These are phyloP conservation scores for Elsinoe necatrix DNA, from an alignment of 2,329 filamentous ascomycete species.

Conservation along the genomic window DNA sequence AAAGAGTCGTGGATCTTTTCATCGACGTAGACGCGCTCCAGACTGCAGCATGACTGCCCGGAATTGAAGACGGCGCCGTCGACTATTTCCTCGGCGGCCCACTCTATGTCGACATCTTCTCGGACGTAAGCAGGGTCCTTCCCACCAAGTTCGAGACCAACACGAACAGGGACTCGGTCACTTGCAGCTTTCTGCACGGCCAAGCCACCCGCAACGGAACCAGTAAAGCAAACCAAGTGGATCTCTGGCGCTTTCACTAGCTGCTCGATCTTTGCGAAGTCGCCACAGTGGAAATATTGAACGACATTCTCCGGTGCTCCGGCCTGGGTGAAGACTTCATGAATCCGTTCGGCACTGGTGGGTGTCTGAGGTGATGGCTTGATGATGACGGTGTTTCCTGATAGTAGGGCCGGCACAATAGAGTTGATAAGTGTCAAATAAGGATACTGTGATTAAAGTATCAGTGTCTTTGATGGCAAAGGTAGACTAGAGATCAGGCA, in stretches of 20 bases:
- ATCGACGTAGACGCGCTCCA: slow-evolving; percentile 88
- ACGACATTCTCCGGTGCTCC: slow-evolving; percentile 77
- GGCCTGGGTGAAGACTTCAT: slow-evolving; percentile 66
- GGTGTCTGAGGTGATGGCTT: slow-evolving; percentile 95
- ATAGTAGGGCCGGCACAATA: slow-evolving; percentile 79
- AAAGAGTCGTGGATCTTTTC: slow-evolving; percentile 77
- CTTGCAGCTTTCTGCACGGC: slow-evolving; percentile 78
- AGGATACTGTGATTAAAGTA: slow-evolving; percentile 59
- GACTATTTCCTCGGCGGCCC: slow-evolving; percentile 90
- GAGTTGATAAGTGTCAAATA: slow-evolving; percentile 92
- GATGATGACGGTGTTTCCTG: slow-evolving; percentile 83
- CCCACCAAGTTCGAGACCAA: slow-evolving; percentile 85
- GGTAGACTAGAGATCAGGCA: slow-evolving; percentile 20
- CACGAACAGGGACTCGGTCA: slow-evolving; percentile 67
- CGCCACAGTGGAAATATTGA: slow-evolving; percentile 87
- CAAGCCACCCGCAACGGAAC: slow-evolving; percentile 79
- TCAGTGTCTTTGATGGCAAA: slow-evolving; percentile 16
- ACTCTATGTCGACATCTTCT: slow-evolving; percentile 74
- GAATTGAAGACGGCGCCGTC: slow-evolving; percentile 97
- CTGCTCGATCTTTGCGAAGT: slow-evolving; percentile 64
- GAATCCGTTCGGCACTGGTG: slow-evolving; percentile 77
- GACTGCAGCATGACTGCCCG: slow-evolving; percentile 91
- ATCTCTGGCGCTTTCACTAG: slow-evolving; percentile 71
- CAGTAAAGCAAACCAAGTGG: slow-evolving; percentile 82
- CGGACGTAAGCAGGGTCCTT: slow-evolving; percentile 92